A percentile compares a stretch with the other conserved stretches of the same genome.
Evolutionary conservation across 163 green algal species (phyloP).

Genomic region (Chloromonas sp.): DNA sequence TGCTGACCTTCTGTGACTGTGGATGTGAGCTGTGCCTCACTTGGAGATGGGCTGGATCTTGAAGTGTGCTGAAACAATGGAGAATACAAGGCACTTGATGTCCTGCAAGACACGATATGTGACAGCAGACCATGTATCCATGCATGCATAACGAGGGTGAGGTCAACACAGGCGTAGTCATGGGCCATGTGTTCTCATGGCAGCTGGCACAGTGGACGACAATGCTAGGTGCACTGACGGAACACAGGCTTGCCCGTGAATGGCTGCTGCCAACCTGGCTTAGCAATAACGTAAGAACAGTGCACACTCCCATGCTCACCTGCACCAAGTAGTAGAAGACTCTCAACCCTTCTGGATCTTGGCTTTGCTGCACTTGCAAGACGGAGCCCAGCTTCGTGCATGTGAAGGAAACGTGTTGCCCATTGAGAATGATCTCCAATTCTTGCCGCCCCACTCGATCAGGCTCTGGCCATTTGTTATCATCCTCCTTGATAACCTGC

Average conservation of each 20-base stretch:
- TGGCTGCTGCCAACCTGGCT: too few relatives aligned
- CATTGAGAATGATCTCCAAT: slow-evolving; percentile 85
- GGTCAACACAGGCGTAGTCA: too few relatives aligned
- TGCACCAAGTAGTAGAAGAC: slow-evolving; percentile 99
- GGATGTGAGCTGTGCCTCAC: background rate
- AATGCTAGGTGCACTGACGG: too few relatives aligned
- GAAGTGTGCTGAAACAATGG: slow-evolving; percentile 90
- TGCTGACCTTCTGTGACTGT: too few relatives aligned
- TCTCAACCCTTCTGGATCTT: slow-evolving; percentile 93
- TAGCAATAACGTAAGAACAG: too few relatives aligned
- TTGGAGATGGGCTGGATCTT: slow-evolving; percentile 75
- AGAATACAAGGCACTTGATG: slow-evolving; percentile 95
- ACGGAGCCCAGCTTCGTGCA: slow-evolving; percentile 87
- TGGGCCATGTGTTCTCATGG: too few relatives aligned
- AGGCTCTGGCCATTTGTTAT: slow-evolving; percentile 88
- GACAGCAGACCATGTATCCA: too few relatives aligned
- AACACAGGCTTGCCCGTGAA: too few relatives aligned
- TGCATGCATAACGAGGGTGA: too few relatives aligned
- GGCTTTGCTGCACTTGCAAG: slow-evolving; percentile 86
- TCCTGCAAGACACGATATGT: slow-evolving; percentile 60
- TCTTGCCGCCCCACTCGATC: slow-evolving; percentile 90
- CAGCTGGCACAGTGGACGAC: too few relatives aligned
- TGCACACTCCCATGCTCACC: slow-evolving; percentile 27
- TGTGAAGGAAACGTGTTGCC: slow-evolving; percentile 90
- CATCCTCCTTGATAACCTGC: slow-evolving; percentile 95